These are phyloP conservation scores for Ceratobasidium sp. DNA, from an alignment of 1,284 basidiomycete species.

Conservation along the genomic window DNA sequence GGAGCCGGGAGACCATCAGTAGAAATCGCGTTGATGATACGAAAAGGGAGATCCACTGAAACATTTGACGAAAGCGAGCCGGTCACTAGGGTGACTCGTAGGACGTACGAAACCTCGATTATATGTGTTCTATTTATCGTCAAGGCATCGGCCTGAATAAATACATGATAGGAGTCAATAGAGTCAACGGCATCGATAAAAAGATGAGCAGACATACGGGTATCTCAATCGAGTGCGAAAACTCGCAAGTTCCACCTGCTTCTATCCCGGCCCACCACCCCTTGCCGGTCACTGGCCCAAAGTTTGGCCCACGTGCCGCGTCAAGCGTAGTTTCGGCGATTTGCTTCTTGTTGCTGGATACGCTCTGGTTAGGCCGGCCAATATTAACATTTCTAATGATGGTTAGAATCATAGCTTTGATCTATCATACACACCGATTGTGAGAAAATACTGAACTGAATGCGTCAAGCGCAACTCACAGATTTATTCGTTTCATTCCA, in stretches of 20 bases:
- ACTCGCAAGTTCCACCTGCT: conserved; percentile 71
- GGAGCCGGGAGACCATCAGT: conserved; percentile 69
- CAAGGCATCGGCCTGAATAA: conserved; percentile 74
- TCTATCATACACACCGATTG: conserved; percentile 51
- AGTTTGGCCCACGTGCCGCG: conserved; percentile 73
- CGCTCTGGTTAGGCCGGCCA: conserved; percentile 74
- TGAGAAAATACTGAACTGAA: not conserved
- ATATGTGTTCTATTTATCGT: conserved; percentile 81
- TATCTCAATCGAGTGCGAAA: conserved; percentile 74
- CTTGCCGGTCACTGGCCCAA: conserved; percentile 81
- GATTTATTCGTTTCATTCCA: conserved; percentile 81
- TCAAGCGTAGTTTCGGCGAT: conserved; percentile 76
- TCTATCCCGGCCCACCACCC: conserved; percentile 90
- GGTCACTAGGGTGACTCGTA: conserved; percentile 79
- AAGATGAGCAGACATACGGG: conserved; percentile 70
- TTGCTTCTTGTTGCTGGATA: conserved; percentile 71
- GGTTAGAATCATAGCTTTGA: conserved; percentile 77
- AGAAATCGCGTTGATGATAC: conserved; percentile 84
- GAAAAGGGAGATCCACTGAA: conserved; percentile 77
- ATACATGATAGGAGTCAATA: conserved; percentile 4
- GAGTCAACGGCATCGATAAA: conserved; percentile 30
- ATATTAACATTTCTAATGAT: conserved; percentile 81
- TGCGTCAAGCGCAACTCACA: conserved; percentile 55
- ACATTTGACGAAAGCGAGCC: conserved; percentile 76
- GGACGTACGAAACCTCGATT: conserved; percentile 83